Evolutionary conservation across 2,329 filamentous ascomycete genomes (phyloP).

Genomic region (Piedraia hortae): DNA sequence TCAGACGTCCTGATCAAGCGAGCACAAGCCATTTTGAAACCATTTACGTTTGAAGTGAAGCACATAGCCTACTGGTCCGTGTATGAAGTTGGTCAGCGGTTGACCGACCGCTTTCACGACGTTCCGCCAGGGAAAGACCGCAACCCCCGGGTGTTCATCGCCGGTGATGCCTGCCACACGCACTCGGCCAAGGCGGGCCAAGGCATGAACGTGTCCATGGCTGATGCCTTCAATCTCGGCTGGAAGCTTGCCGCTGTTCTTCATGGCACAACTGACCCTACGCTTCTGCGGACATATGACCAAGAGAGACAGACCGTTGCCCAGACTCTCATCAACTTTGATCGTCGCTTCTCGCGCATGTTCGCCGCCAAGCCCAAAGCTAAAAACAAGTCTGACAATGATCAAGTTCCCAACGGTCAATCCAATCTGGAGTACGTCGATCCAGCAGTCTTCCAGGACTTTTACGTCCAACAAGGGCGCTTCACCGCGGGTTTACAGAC

Average conservation of each 20-base stretch:
- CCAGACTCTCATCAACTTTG: constrained; percentile 32
- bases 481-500: constrained; percentile 13
- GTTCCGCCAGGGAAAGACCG: constrained; percentile 26
- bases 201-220: constrained; percentile 47
- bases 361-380: constrained; percentile 16
- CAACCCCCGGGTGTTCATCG: constrained; percentile 33
- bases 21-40: constrained; percentile 35
- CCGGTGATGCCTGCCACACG: constrained; percentile 33
- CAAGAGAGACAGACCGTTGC: constrained; percentile 31
- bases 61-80: constrained; percentile 42
- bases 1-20: constrained; percentile 33
- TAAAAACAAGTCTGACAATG: too few relatives aligned
- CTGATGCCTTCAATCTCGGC: constrained; percentile 32
- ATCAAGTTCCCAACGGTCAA: too few relatives aligned
- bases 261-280: constrained; percentile 8
- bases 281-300: constrained; percentile 24
- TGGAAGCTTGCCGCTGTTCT: constrained; percentile 28
- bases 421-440: constrained; percentile 10
- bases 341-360: constrained; percentile 20
- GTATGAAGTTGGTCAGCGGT: constrained; percentile 24
- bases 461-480: constrained; percentile 9
- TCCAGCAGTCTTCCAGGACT: constrained; percentile 11
- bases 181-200: constrained; percentile 36
- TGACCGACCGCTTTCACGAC: constrained; percentile 41
- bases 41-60: constrained; percentile 36